Percentiles rank a stretch among this genome's conserved stretches.
These are phyloP conservation scores for Sophora flavescens DNA, from an alignment of 306 rosid genomes.

Conservation along the genomic window DNA sequence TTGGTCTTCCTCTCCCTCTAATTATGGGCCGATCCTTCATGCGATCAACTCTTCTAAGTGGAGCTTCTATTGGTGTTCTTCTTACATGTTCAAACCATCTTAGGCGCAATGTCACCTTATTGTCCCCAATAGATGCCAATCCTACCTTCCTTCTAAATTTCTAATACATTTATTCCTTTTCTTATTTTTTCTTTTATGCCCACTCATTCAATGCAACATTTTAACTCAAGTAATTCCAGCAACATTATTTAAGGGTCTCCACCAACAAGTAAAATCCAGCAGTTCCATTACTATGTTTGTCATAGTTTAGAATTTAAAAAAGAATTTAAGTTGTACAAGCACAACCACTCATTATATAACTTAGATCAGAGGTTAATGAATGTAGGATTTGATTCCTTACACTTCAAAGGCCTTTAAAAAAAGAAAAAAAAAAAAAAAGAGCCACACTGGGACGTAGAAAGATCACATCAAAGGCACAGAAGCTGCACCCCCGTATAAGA, in stretches of 20 bases:
- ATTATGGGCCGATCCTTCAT: not conserved
- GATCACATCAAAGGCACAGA: constrained; percentile 17
- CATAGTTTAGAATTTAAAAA: constrained; percentile 1
- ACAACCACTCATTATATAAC: constrained; percentile 29
- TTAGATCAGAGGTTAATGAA: constrained; percentile 16
- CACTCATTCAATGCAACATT: not conserved
- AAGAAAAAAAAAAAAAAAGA: too few relatives aligned
- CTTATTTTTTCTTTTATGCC: not conserved
- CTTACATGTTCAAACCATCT: not conserved
- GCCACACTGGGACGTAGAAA: not conserved
- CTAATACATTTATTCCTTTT: not conserved
- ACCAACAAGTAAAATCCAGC: constrained; percentile 35
- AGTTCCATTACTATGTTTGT: constrained; percentile 7
- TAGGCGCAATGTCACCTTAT: not conserved
- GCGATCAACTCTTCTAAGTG: not conserved
- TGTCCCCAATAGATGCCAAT: not conserved
- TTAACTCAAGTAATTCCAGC: not conserved
- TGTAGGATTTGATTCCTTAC: not conserved
- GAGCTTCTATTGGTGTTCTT: not conserved
- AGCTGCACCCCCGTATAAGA: not conserved
- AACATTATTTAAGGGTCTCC: constrained; percentile 24
- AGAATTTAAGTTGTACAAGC: constrained; percentile 11
- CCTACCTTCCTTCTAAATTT: not conserved
- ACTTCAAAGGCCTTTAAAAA: not conserved
- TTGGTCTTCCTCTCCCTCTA: not conserved